Conservation (phyloP, 805 yeast species). For the Wickerhamiella siamensis region DNA sequence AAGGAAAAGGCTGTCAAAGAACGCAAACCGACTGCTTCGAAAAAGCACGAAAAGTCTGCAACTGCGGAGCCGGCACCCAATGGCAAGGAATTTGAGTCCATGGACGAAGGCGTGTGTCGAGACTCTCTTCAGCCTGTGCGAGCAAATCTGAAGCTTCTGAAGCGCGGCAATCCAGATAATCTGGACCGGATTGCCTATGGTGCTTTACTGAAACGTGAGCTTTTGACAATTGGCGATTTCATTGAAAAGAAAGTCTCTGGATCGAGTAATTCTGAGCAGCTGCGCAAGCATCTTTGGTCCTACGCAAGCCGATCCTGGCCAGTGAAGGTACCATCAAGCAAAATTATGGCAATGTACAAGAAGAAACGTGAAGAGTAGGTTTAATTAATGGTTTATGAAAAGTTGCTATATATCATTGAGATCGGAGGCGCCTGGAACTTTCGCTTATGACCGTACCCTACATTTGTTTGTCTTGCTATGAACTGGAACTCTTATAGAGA, state of each 20-base stretch:
- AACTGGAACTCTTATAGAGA: no score
- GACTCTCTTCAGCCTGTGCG: slow-evolving; percentile 49
- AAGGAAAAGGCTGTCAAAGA: slow-evolving; percentile 6
- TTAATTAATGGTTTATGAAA: no score
- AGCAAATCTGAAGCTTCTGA: slow-evolving; percentile 48
- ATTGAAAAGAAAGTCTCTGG: slow-evolving; percentile 33
- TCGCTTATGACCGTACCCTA: no score
- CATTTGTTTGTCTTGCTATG: no score
- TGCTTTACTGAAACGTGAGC: slow-evolving; percentile 47
- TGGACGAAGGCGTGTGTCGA: slow-evolving; percentile 64
- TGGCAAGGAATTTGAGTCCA: slow-evolving; percentile 50
- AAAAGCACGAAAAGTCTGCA: slow-evolving; percentile 6
- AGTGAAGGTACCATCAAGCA: slow-evolving; percentile 49
- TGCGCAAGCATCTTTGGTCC: slow-evolving; percentile 63
- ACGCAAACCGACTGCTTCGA: slow-evolving; percentile 14
- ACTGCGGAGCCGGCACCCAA: slow-evolving; percentile 13
- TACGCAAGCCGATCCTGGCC: slow-evolving; percentile 84
- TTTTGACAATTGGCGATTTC: slow-evolving; percentile 59
- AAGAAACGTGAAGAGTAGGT: slow-evolving; percentile 10
- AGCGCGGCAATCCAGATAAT: slow-evolving; percentile 52
- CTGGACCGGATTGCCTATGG: slow-evolving; percentile 70
- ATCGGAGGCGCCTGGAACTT: no score
- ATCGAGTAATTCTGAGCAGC: slow-evolving; percentile 25
- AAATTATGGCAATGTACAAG: slow-evolving; percentile 60
- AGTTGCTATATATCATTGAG: no score